Evolutionary conservation across 179 eudicot species (phyloP), one percentile per base, ranked within the genome.

Genomic region (Gypsophila paniculata): DNA sequence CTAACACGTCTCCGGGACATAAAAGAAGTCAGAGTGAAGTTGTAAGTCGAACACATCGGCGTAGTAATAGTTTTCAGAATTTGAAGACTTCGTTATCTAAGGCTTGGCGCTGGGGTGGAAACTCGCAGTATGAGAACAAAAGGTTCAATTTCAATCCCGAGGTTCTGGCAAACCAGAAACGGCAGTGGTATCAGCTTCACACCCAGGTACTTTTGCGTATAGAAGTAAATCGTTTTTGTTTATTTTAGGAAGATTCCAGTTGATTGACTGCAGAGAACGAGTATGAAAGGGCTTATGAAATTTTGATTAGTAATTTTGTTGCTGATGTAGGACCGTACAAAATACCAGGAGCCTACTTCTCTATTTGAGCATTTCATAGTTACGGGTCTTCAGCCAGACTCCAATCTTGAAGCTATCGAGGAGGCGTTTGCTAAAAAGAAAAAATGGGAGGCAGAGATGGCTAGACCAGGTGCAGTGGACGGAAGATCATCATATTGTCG

Each of bases 111-210:
- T 84, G 93, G 94, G 94, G 90, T 63, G 84, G 77, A 61, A 82
- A 75, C 75, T 72, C 81, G 3, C 83, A 79, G 22, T 89, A 89
- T 18, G 88, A 81, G 32, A 80, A 76, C 54, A 69, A 73, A 3
- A 58, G 42, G 72, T 79, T 82, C 6, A 75, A 78, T 82, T 92
- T 90, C 69, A 85, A 92, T 79, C 97, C 97, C 0, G 97, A 94
- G 85, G 84, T 87, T 57, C 77, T 91, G 85, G 95, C 93, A 22
- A 80, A 92, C 70, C 99, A 94, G 77, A 94, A 94, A 79, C 86
- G 99, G 51, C 96, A 94, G 85, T 94, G 99, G 99, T 91, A 87
- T 80, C 95, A 94, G 80, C 85, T 83, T 77, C 90, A 90, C 39
- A 74, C 84, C 13, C 85, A 72, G 90, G 98, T 93, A 85, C 74